Percentiles rank a stretch among this genome's conserved stretches.
These are phyloP conservation scores for Catenaria anguillulae DNA, from an alignment of 371 early-diverging fungal genomes.

Conservation along the genomic window DNA sequence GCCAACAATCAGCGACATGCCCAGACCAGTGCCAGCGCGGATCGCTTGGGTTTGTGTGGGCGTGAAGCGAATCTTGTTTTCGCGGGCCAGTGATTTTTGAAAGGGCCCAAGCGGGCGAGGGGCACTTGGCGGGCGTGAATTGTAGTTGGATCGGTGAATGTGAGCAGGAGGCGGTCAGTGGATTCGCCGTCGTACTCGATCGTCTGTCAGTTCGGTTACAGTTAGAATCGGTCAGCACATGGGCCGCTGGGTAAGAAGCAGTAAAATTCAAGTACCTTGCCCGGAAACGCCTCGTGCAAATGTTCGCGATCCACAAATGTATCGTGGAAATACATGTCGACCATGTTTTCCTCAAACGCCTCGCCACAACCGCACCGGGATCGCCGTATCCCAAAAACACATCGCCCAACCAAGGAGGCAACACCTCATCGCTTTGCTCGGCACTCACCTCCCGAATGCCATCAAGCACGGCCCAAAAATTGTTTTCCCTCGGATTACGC, in stretches of 20 bases:
- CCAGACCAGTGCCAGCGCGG: slow-evolving; percentile 51
- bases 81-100: slow-evolving; percentile 40
- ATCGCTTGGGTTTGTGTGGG: slow-evolving; percentile 77
- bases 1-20: slow-evolving; percentile 82
- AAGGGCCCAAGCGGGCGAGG: slow-evolving; percentile 58
- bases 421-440: slow-evolving; percentile 48
- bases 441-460: slow-evolving; percentile 65
- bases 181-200: not conserved
- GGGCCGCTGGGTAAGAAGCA: too few relatives aligned
- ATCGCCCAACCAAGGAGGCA: slow-evolving; percentile 82
- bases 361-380: too few relatives aligned
- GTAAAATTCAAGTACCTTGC: not conserved
- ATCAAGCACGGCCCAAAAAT: slow-evolving; percentile 79
- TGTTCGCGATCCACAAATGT: slow-evolving; percentile 75
- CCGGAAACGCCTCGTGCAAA: slow-evolving; percentile 49
- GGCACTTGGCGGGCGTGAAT: slow-evolving; percentile 42
- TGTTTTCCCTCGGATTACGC: slow-evolving; percentile 72
- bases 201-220: too few relatives aligned
- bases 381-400: slow-evolving; percentile 89
- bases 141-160: not conserved
- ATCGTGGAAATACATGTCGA: slow-evolving; percentile 60
- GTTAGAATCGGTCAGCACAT: too few relatives aligned
- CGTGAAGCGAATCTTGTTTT: slow-evolving; percentile 68
- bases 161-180: not conserved
- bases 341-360: too few relatives aligned